Percentiles rank a stretch among this genome's conserved stretches.
Evolutionary conservation across 305 asterid species (phyloP).

Genomic region (Euphrasia arctica): DNA sequence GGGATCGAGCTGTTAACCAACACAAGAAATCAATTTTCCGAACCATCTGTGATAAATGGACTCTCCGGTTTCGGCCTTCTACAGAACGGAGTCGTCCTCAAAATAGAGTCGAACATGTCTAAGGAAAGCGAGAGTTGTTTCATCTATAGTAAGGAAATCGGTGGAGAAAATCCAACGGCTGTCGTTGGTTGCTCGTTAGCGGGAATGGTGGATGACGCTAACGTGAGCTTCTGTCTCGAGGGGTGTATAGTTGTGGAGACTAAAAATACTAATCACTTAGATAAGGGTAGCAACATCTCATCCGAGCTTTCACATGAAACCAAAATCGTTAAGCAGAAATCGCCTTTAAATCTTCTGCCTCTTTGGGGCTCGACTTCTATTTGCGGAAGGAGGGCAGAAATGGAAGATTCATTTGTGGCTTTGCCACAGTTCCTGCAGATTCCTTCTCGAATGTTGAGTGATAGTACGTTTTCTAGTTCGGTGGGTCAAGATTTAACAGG

Average conservation of each 20-base stretch:
- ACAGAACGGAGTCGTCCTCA: conserved; percentile 34
- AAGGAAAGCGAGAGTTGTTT: conserved; percentile 32
- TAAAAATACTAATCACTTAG: conserved; percentile 10
- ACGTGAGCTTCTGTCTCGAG: too few species aligned
- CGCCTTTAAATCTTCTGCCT: conserved; percentile 42
- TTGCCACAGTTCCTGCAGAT: conserved; percentile 51
- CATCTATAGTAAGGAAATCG: conserved; percentile 24
- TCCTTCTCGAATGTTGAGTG: conserved; percentile 57
- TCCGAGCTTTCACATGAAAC: conserved; percentile 46
- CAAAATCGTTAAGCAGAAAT: conserved; percentile 34
- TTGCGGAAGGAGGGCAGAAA: conserved; percentile 69
- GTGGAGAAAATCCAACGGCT: conserved; percentile 26
- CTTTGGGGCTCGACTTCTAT: conserved; percentile 76
- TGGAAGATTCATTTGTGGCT: conserved; percentile 73
- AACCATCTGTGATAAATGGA: conserved; percentile 36
- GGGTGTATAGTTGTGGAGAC: conserved; percentile 25
- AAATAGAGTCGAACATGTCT: conserved; percentile 31
- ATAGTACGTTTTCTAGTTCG: conserved; percentile 33
- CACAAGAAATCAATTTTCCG: conserved; percentile 32
- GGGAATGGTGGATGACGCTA: conserved; percentile 20
- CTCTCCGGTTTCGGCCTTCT: conserved; percentile 28
- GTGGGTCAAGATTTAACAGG: conserved; percentile 41
- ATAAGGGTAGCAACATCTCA: conserved; percentile 31
- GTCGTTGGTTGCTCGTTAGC: conserved; percentile 14
- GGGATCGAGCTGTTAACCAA: neutral